Percentiles rank a stretch among this genome's conserved stretches.
phyloP scores from a whole-genome alignment of 2,329 filamentous ascomycete species.

The Lecanicillium sp. region DNA sequence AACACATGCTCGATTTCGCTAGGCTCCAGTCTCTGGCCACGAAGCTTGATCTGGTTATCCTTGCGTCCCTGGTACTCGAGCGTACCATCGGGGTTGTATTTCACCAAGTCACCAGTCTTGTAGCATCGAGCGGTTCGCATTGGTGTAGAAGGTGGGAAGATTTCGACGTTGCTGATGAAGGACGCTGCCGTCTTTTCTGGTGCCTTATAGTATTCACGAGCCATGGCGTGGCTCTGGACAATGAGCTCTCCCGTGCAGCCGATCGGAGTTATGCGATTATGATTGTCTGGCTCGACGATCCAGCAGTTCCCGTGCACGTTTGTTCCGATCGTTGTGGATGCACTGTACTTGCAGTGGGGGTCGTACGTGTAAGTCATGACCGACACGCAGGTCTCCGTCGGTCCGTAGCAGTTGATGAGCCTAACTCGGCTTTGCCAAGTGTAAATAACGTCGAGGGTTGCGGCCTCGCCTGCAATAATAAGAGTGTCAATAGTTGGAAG shows the following conservation, averaged over 20 bases:
- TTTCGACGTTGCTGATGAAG: neutral
- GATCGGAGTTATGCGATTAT: neutral
- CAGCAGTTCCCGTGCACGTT: constrained; percentile 2
- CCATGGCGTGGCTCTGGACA: constrained; percentile 4
- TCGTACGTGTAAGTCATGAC: neutral
- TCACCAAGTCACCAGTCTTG: neutral
- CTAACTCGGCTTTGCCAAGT: neutral
- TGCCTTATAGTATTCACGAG: constrained; percentile 1
- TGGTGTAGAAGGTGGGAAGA: neutral
- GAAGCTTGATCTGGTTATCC: constrained; percentile 3
- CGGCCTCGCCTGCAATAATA: neutral
- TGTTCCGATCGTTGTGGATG: neutral
- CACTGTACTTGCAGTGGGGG: neutral
- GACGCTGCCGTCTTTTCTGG: neutral
- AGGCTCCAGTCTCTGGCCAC: neutral
- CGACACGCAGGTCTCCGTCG: neutral
- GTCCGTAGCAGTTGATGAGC: constrained; percentile 3
- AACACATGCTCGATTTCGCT: neutral
- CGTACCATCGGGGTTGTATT: neutral
- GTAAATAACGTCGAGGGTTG: neutral
- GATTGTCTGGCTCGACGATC: constrained; percentile 1
- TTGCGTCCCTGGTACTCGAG: constrained; percentile 3
- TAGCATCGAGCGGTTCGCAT: constrained; percentile 2
- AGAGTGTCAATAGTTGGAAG: neutral
- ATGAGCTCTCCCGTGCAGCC: constrained; percentile 1